A percentile compares a stretch with the other conserved stretches of the same genome.
These are phyloP conservation scores for Candida maltosa DNA, from an alignment of 805 yeast genomes.

Conservation along the genomic window DNA sequence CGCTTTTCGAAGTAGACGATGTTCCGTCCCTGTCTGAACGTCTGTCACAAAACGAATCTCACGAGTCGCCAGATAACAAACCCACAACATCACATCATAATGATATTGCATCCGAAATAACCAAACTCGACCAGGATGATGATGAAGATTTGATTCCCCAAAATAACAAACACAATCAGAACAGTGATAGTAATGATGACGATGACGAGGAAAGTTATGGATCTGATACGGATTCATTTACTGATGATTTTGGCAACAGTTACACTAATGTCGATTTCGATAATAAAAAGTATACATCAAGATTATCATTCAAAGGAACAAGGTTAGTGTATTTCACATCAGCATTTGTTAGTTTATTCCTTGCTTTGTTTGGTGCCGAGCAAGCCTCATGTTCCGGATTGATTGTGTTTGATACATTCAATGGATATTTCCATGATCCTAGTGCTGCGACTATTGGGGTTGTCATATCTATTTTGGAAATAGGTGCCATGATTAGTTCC, in stretches of 20 bases:
- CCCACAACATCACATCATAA: no score
- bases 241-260: constrained; percentile 30
- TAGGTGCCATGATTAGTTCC: constrained; percentile 82
- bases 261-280: constrained; percentile 38
- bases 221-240: constrained; percentile 6
- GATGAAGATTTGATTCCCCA: no score
- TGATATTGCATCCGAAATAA: no score
- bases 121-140: no score
- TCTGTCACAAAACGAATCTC: no score
- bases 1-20: background rate
- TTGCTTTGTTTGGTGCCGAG: constrained; percentile 39
- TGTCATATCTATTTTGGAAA: constrained; percentile 82
- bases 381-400: constrained; percentile 90
- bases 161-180: no score
- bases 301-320: constrained; percentile 34
- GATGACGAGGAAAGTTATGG: no score
- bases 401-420: constrained; percentile 69
- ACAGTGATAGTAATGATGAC: no score
- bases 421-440: constrained; percentile 69
- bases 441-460: constrained; percentile 74
- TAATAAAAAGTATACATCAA: constrained; percentile 27
- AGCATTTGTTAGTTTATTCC: constrained; percentile 42
- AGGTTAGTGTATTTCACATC: constrained; percentile 41
- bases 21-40: no score
- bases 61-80: no score